Percentiles rank a stretch among this genome's conserved stretches.
Evolutionary conservation across 2,329 filamentous ascomycete genomes (phyloP).

Genomic region (Penicillium thymicola): DNA sequence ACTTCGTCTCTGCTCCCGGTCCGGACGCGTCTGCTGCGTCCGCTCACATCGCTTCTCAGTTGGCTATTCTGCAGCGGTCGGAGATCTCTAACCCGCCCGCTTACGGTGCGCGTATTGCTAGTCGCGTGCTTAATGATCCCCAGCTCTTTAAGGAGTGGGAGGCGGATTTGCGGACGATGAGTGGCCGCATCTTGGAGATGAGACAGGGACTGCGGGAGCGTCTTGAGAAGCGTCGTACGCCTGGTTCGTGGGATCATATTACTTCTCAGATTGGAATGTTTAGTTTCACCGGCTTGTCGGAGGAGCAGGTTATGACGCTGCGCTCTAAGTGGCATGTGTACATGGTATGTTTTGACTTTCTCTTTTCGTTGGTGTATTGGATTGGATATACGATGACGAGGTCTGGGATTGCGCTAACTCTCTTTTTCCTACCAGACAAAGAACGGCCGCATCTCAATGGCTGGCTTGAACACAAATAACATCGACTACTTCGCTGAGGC

Average conservation of each 20-base stretch:
- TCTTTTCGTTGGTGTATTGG: not conserved
- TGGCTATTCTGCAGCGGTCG: slow-evolving; percentile 90
- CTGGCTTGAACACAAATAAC: slow-evolving; percentile 89
- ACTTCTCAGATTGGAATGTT: slow-evolving; percentile 99
- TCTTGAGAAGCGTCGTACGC: slow-evolving; percentile 80
- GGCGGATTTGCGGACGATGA: slow-evolving; percentile 87
- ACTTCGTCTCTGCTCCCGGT: slow-evolving; percentile 75
- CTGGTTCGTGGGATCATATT: slow-evolving; percentile 93
- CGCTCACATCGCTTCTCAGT: slow-evolving; percentile 72
- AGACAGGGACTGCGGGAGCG: slow-evolving; percentile 71
- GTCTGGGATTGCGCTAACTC: not conserved
- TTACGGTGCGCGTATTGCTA: slow-evolving; percentile 87
- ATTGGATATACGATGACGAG: not conserved
- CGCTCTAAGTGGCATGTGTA: slow-evolving; percentile 51
- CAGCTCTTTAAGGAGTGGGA: slow-evolving; percentile 87
- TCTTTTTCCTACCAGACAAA: slow-evolving; percentile 58
- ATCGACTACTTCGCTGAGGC: slow-evolving; percentile 91
- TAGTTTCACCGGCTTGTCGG: slow-evolving; percentile 64
- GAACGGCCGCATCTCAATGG: slow-evolving; percentile 98
- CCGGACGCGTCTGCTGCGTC: slow-evolving; percentile 61
- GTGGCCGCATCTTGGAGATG: slow-evolving; percentile 92
- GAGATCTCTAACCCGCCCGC: slow-evolving; percentile 97
- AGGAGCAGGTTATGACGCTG: slow-evolving; percentile 47
- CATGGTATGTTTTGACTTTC: slow-evolving; percentile 39
- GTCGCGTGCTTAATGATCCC: slow-evolving; percentile 76